Evolutionary conservation across 73 alveolate species (phyloP).

Genomic region (Breviolum minutum): DNA sequence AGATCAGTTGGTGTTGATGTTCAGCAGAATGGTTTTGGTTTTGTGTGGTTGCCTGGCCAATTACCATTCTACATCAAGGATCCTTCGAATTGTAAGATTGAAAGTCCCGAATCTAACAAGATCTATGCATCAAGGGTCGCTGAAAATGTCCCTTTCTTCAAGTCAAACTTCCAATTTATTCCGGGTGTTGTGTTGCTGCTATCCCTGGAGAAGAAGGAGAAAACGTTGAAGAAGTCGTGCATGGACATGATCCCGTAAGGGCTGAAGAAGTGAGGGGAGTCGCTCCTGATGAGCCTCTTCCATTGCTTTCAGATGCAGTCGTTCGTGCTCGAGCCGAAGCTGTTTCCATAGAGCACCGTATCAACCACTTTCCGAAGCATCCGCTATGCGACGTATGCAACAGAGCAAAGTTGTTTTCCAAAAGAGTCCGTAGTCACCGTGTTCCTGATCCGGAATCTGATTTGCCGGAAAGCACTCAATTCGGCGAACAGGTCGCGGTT

Average conservation of each 20-base stretch:
- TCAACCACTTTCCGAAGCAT: too few relatives aligned
- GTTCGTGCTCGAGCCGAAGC: too few relatives aligned
- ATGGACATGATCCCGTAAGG: too few relatives aligned
- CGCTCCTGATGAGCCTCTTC: too few relatives aligned
- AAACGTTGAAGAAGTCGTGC: too few relatives aligned
- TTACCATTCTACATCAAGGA: neutral
- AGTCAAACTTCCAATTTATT: neutral
- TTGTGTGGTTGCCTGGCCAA: neutral
- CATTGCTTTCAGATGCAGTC: too few relatives aligned
- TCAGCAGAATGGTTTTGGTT: neutral
- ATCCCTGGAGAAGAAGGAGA: too few relatives aligned
- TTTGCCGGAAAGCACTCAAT: neutral
- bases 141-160: neutral
- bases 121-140: neutral
- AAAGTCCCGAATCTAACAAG: neutral
- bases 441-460: neutral
- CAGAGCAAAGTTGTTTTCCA: neutral
- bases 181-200: neutral
- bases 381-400: constrained; percentile 9
- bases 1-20: neutral
- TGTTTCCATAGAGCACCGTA: too few relatives aligned
- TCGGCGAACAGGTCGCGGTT: neutral
- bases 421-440: neutral
- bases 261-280: too few relatives aligned
- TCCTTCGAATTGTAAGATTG: neutral